Conservation (phyloP, 208 protist genomes). For the Crithidia fasciculata region DNA sequence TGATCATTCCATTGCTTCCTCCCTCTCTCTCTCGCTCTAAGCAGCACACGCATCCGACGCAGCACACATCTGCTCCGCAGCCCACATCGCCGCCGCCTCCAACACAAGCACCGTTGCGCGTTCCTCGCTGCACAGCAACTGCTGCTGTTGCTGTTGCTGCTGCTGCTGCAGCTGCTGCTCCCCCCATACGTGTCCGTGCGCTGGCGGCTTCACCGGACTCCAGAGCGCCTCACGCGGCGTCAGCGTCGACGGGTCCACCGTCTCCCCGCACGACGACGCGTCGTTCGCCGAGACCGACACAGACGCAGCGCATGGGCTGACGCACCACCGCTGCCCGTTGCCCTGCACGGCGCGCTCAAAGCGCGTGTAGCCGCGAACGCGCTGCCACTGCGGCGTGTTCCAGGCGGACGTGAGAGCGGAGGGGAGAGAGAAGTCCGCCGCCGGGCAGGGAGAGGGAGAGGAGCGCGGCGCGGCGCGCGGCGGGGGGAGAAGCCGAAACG, state of each 20-base stretch:
- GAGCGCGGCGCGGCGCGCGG: not conserved
- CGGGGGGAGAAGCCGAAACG: not conserved
- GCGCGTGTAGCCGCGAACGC: not conserved
- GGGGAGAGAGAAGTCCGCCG: not conserved
- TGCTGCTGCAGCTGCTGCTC: not conserved
- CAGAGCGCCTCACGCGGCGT: not conserved
- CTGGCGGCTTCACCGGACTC: slow-evolving; percentile 6
- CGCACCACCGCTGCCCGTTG: not conserved
- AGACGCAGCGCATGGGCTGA: not conserved
- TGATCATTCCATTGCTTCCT: too few species aligned
- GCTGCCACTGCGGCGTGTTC: slow-evolving; percentile 4
- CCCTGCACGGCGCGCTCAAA: slow-evolving; percentile 19
- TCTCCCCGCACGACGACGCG: slow-evolving; percentile 1
- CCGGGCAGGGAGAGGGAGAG: not conserved
- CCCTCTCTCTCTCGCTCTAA: too few species aligned
- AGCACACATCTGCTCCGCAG: slow-evolving; percentile 16
- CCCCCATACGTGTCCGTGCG: not conserved
- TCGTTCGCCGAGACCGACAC: not conserved
- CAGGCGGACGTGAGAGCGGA: not conserved
- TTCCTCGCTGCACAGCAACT: too few species aligned
- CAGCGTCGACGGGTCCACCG: not conserved
- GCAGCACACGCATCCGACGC: not conserved
- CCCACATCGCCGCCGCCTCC: slow-evolving; percentile 3
- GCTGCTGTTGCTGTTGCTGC: not conserved
- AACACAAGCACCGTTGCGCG: not conserved